Conservation (phyloP, 2,329 filamentous ascomycete species). For the Venturiaceae sp. region DNA sequence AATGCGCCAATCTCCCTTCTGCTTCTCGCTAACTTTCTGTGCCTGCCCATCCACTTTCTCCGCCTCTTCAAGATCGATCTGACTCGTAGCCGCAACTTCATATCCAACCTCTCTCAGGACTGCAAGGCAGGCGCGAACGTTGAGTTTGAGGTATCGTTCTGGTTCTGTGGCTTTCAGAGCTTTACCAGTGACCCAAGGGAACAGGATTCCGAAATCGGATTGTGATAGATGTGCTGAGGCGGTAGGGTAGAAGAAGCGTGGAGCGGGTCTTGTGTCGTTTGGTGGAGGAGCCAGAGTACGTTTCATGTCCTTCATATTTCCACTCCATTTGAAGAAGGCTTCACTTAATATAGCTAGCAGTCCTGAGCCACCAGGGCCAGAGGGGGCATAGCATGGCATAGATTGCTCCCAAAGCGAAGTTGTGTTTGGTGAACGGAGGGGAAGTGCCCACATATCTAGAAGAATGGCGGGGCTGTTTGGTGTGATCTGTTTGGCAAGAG, state of each 20-base stretch:
- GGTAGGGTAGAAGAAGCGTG: constrained; percentile 65
- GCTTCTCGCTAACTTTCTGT: constrained; percentile 10
- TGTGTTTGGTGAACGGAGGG: constrained; percentile 55
- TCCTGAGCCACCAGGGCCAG: constrained; percentile 40
- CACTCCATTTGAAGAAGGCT: constrained; percentile 68
- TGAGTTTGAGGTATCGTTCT: constrained; percentile 70
- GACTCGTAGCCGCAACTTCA: constrained; percentile 31
- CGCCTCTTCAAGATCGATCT: constrained; percentile 26
- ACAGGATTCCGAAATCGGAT: constrained; percentile 74
- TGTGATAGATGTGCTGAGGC: constrained; percentile 73
- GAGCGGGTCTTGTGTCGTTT: constrained; percentile 22
- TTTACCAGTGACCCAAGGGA: constrained; percentile 54
- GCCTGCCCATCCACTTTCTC: constrained; percentile 8
- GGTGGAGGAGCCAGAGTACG: constrained; percentile 37
- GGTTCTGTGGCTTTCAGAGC: constrained; percentile 50
- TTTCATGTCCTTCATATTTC: constrained; percentile 61
- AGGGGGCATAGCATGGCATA: constrained; percentile 51
- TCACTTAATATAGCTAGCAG: constrained; percentile 66
- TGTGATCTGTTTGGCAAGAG: constrained; percentile 57
- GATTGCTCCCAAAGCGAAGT: constrained; percentile 61
- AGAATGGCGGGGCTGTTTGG: constrained; percentile 56
- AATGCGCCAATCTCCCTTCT: constrained; percentile 21
- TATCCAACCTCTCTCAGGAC: constrained; percentile 41
- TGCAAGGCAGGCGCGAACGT: constrained; percentile 75
- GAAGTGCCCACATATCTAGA: constrained; percentile 74